Conservation (phyloP, 2,329 filamentous ascomycete genomes). For the Gremmenia infestans region DNA sequence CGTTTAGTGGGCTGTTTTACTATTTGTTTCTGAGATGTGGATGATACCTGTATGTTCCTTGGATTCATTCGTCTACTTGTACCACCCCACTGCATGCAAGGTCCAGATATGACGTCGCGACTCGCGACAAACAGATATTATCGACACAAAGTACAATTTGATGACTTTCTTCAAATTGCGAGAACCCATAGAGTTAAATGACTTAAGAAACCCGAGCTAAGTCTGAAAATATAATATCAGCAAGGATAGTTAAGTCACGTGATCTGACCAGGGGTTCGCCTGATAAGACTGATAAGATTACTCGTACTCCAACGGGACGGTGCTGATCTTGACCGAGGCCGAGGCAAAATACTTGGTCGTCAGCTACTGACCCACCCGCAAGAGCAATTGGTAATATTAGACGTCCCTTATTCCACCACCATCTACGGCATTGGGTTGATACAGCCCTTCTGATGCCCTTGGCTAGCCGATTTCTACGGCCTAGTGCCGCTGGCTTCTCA, state of each 20-base stretch:
- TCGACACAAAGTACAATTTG: no score
- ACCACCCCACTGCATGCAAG: no score
- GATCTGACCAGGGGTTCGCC: not conserved
- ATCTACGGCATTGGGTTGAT: not conserved
- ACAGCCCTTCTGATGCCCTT: constrained; percentile 5
- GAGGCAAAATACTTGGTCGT: not conserved
- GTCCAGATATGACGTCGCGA: no score
- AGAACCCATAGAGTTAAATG: no score
- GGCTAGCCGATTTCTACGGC: constrained; percentile 4
- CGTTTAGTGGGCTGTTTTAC: no score
- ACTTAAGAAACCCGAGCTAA: no score
- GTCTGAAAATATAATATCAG: no score
- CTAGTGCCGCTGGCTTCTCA: constrained; percentile 3
- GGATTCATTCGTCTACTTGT: no score
- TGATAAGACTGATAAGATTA: not conserved
- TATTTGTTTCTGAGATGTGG: no score
- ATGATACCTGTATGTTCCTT: no score
- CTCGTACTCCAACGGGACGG: not conserved
- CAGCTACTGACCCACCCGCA: not conserved
- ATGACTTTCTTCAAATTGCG: no score
- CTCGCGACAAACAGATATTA: no score
- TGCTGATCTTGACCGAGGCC: not conserved
- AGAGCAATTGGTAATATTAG: not conserved
- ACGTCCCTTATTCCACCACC: not conserved
- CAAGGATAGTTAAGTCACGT: not conserved